phyloP scores from a whole-genome alignment of 2,329 filamentous ascomycete genomes.

The Diaporthe batatas region DNA sequence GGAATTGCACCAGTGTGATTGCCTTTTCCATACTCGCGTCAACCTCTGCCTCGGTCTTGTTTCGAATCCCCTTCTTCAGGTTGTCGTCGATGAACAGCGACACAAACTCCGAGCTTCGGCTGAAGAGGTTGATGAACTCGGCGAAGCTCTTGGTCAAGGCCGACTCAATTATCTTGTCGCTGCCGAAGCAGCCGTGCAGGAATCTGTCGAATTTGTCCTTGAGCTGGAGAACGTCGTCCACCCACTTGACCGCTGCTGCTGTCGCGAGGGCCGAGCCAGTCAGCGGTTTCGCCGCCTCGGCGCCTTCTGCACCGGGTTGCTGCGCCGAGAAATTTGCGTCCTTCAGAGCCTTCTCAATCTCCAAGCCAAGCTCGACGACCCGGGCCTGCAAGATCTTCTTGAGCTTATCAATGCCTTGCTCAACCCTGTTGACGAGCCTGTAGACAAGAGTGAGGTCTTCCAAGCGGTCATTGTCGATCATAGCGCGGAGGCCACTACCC shows the following conservation, averaged over 20 bases:
- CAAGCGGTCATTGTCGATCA: slow-evolving; percentile 90
- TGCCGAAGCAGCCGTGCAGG: slow-evolving; percentile 78
- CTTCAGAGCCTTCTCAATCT: slow-evolving; percentile 80
- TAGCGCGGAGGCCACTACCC: slow-evolving; percentile 83
- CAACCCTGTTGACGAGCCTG: slow-evolving; percentile 75
- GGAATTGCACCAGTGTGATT: slow-evolving; percentile 87
- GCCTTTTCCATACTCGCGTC: slow-evolving; percentile 89
- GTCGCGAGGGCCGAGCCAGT: slow-evolving; percentile 82
- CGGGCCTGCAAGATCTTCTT: slow-evolving; percentile 83
- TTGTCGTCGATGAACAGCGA: slow-evolving; percentile 98
- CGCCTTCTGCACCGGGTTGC: slow-evolving; percentile 51
- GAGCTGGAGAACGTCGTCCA: slow-evolving; percentile 86
- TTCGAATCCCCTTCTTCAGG: slow-evolving; percentile 92
- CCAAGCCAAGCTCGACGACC: slow-evolving; percentile 82
- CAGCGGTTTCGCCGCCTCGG: slow-evolving; percentile 65
- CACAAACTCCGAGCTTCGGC: slow-evolving; percentile 88
- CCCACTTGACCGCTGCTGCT: slow-evolving; percentile 91
- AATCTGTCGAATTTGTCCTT: slow-evolving; percentile 93
- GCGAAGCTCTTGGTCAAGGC: slow-evolving; percentile 89
- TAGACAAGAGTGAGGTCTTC: slow-evolving; percentile 87
- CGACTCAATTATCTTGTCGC: slow-evolving; percentile 83
- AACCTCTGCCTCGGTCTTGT: slow-evolving; percentile 90
- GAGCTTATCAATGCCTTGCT: slow-evolving; percentile 69
- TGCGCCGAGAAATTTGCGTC: slow-evolving; percentile 66
- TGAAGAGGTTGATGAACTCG: slow-evolving; percentile 93